Evolutionary conservation across 2,329 filamentous ascomycete species (phyloP).

Genomic region (Ophiostoma australiae): DNA sequence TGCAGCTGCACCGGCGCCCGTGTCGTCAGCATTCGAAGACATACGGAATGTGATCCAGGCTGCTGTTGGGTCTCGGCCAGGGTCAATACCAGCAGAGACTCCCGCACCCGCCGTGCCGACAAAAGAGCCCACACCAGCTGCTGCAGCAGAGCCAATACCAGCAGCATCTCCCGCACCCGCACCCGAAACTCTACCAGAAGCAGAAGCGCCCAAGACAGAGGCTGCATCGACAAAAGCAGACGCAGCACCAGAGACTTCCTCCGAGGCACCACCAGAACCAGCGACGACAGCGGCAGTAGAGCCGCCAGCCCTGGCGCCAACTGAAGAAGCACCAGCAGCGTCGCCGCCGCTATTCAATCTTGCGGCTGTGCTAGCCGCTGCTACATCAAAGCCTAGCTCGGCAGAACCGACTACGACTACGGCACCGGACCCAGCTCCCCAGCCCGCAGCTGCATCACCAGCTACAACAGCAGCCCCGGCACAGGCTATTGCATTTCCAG

Average conservation of each 20-base stretch:
- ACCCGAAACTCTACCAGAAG: background rate
- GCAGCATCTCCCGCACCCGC: background rate
- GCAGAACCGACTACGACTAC: background rate
- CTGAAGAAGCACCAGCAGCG: background rate
- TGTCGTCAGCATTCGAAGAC: background rate
- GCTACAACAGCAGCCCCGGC: background rate
- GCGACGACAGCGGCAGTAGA: background rate
- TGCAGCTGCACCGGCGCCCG: background rate
- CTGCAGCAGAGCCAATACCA: background rate
- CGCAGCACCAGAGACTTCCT: no score
- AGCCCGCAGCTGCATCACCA: background rate
- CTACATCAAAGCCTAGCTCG: background rate
- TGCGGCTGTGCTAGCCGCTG: background rate
- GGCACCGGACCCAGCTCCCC: background rate
- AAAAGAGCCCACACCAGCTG: background rate
- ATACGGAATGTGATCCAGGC: background rate
- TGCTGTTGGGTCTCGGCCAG: constrained; percentile 12
- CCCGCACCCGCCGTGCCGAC: background rate
- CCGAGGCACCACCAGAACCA: background rate
- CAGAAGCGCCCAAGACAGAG: background rate
- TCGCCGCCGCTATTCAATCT: background rate
- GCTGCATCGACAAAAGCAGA: background rate
- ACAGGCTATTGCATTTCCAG: background rate
- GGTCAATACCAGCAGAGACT: background rate
- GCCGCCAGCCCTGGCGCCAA: background rate